Evolutionary conservation across 179 eudicot species (phyloP).

Genomic region (Nepenthes alata): DNA sequence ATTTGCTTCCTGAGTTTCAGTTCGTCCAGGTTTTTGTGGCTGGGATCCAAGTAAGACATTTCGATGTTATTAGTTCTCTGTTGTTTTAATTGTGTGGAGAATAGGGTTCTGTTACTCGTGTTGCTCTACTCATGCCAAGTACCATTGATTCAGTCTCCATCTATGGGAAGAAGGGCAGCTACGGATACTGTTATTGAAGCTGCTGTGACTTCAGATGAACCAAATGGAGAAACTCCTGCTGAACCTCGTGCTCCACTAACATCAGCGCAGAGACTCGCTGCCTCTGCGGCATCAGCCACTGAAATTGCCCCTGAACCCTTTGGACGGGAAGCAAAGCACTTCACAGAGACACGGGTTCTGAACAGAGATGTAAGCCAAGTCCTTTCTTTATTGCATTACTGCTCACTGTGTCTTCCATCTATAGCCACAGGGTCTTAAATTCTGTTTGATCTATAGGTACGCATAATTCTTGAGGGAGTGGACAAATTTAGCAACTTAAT

Average conservation of each 20-base stretch:
- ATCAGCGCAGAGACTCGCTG: constrained; percentile 77
- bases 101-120: not conserved
- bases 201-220: constrained; percentile 33
- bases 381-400: constrained; percentile 1
- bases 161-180: constrained; percentile 74
- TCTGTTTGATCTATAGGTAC: constrained; percentile 42
- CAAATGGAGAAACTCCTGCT: constrained; percentile 53
- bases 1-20: constrained; percentile 89
- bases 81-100: constrained; percentile 2
- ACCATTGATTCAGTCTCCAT: constrained; percentile 48
- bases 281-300: constrained; percentile 33
- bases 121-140: constrained; percentile 2
- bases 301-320: constrained; percentile 72
- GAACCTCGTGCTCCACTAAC: constrained; percentile 55
- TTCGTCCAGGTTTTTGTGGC: constrained; percentile 86
- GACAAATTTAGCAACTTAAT: constrained; percentile 77
- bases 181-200: constrained; percentile 29
- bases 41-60: constrained; percentile 61
- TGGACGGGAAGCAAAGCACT: constrained; percentile 95
- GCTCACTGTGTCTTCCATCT: constrained; percentile 3
- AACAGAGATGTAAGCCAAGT: constrained; percentile 70
- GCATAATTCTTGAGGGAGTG: constrained; percentile 71
- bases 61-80: not conserved
- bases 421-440: constrained; percentile 4
- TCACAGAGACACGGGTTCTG: constrained; percentile 78